phyloP scores from a whole-genome alignment of 2,329 filamentous ascomycete genomes.

The Graphilbum sp. region DNA sequence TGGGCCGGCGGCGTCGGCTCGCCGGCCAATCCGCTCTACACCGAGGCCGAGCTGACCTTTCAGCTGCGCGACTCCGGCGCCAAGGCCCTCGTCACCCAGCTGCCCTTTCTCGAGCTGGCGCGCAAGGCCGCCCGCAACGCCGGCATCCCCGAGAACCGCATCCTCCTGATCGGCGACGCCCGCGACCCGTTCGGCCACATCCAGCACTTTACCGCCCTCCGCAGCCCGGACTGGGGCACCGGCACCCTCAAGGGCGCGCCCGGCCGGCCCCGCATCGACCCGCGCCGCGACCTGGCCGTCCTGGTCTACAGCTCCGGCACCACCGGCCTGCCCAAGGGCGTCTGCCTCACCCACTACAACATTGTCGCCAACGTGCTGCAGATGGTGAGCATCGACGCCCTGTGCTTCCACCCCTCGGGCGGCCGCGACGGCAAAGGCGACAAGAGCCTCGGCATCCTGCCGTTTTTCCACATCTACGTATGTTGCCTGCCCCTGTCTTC shows the following conservation, averaged over 20 bases:
- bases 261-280: constrained; percentile 38
- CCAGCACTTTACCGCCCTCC: constrained; percentile 57
- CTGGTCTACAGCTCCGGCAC: constrained; percentile 83
- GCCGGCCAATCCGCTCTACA: constrained; percentile 84
- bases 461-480: constrained; percentile 87
- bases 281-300: constrained; percentile 61
- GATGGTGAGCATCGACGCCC: constrained; percentile 32
- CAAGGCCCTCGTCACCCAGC: constrained; percentile 60
- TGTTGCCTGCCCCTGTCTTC: constrained; percentile 11
- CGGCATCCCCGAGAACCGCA: constrained; percentile 53
- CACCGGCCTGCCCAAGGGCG: constrained; percentile 81
- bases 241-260: constrained; percentile 21
- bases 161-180: constrained; percentile 61
- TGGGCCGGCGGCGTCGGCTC: constrained; percentile 73
- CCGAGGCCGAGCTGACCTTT: constrained; percentile 64
- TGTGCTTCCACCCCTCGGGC: constrained; percentile 39
- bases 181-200: constrained; percentile 39
- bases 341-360: constrained; percentile 72
- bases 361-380: constrained; percentile 60
- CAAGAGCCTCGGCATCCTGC: constrained; percentile 60
- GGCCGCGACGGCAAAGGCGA: constrained; percentile 48
- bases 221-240: constrained; percentile 12
- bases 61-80: constrained; percentile 68
- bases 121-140: constrained; percentile 50
- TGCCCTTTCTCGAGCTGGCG: constrained; percentile 46